Percentiles rank a stretch among this genome's conserved stretches.
These are phyloP conservation scores for Grigorovia jiainica DNA, from an alignment of 805 yeast species.

Conservation along the genomic window DNA sequence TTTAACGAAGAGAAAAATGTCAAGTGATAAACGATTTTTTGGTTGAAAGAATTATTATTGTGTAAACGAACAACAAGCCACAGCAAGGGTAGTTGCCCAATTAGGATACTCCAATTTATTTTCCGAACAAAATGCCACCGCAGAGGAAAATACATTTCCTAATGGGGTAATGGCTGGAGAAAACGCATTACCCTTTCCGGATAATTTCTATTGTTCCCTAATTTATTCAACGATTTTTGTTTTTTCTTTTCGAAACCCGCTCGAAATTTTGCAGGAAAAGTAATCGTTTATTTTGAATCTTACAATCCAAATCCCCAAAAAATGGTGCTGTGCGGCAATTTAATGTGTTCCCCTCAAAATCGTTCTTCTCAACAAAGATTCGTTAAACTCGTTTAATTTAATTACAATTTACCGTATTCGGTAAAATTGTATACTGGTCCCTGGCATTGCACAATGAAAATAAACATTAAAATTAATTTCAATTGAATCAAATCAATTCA, in stretches of 20 bases:
- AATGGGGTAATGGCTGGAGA: neutral
- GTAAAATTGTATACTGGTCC: neutral
- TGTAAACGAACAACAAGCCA: neutral
- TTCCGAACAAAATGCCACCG: neutral
- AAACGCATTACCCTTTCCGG: neutral
- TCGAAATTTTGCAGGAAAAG: neutral
- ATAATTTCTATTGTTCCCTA: too few relatives aligned
- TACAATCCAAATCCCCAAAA: too few relatives aligned
- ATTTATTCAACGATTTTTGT: too few relatives aligned
- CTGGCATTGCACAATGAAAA: neutral
- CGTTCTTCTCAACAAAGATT: neutral
- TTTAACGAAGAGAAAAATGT: neutral
- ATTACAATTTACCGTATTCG: neutral
- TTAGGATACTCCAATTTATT: neutral
- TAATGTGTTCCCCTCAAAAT: neutral
- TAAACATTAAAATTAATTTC: too few relatives aligned
- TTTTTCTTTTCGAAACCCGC: neutral
- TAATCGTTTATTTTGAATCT: too few relatives aligned
- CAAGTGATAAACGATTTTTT: neutral
- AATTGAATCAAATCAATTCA: neutral
- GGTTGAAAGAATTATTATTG: neutral
- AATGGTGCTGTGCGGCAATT: neutral
- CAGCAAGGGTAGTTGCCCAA: neutral
- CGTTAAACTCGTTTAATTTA: neutral
- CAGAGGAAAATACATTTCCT: neutral